A percentile compares a stretch with the other conserved stretches of the same genome.
Conservation (phyloP, 208 protist genomes). For the Acanthamoeba castellanii region DNA sequence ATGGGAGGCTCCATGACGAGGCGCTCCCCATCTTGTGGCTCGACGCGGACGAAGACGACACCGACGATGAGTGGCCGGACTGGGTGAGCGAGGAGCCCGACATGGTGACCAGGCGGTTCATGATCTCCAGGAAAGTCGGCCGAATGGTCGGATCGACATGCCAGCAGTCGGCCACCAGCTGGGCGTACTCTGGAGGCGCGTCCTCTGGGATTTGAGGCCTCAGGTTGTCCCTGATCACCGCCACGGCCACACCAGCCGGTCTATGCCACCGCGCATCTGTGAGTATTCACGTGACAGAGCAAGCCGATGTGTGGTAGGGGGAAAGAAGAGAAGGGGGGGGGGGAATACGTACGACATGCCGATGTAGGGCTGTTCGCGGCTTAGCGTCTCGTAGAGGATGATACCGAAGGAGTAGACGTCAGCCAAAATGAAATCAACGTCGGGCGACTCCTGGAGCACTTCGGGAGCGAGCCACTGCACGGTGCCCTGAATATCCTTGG, state of each 20-base stretch:
- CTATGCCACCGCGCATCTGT: too few relatives aligned
- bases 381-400: not conserved
- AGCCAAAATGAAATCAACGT: not conserved
- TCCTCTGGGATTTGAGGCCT: not conserved
- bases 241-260: not conserved
- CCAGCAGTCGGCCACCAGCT: not conserved
- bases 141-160: not conserved
- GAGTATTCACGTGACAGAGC: not conserved
- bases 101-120: not conserved
- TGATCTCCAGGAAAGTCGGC: not conserved
- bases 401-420: conserved; percentile 42
- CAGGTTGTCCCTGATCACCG: not conserved
- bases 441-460: not conserved
- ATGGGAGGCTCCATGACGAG: not conserved
- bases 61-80: not conserved
- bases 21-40: not conserved
- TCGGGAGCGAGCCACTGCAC: not conserved
- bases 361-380: not conserved
- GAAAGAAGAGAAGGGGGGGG: not conserved
- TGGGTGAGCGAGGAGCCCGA: not conserved
- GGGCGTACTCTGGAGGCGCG: not conserved
- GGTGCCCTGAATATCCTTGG: not conserved
- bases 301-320: not conserved
- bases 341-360: not conserved
- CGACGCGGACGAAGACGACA: not conserved